Evolutionary conservation across 2,329 filamentous ascomycete genomes (phyloP), one percentile per base, ranked within the genome.

Genomic region (Alternaria ventricosa): DNA sequence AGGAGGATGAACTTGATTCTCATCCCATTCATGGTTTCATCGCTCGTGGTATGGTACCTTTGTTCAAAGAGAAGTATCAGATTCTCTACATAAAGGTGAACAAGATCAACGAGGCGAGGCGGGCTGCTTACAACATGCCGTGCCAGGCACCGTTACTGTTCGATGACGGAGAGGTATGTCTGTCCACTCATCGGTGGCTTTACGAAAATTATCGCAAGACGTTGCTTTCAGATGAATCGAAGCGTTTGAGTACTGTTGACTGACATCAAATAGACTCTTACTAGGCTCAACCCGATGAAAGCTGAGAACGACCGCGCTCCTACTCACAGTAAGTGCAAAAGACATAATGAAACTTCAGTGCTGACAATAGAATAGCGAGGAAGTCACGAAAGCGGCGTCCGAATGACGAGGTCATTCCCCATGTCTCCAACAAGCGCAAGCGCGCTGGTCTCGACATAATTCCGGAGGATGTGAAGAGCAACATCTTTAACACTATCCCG

Each of bases 41-140:
- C 23, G 71, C 68, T 7, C 59, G 64, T n/a, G 65, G 61, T 18
- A 72, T 74, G 55, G 44, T 73, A 6, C 57, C 63, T 3, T 54
- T 75, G 10, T 79, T 75, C 61, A 67, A 71, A 44, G 53, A 55
- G 1, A 79, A 79, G 64, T 73, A 67, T 44, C 61, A 74, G 55
- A 67, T 65, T 4, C 72, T 77, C 23, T 47, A 62, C 15, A 57
- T 60, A 7, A 65, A 70, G 12, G 64, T 63, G 62, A 64, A 69
- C 15, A 64, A 63, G 36, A 70, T 77, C 55, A 78, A 77, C 50
- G 69, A 70, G 22, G 59, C 69, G 9, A 69, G 75, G 23, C 47
- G 56, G n/a, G 64, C 55, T 13, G 71, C 72, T 13, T 72, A 72
- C 44, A 65, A 70, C 9, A 68, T 66, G 57, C 55, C 64, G 4